Conservation (phyloP, 2,329 filamentous ascomycete species). For the Calonectria fujianensis region DNA sequence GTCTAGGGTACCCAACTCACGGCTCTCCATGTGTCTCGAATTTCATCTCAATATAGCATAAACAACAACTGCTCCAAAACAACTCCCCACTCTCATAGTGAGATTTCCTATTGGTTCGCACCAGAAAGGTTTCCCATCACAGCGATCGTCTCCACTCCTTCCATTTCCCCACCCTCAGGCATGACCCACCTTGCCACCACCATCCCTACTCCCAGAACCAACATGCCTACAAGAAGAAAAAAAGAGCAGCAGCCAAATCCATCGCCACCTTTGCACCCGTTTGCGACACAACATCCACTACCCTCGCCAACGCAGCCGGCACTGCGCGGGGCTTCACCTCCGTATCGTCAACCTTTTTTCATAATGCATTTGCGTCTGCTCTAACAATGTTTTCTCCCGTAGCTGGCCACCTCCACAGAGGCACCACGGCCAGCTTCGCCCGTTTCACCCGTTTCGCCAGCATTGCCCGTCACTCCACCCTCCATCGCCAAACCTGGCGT, state of each 20-base stretch:
- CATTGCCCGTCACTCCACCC: slow-evolving; percentile 69
- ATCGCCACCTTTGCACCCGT: slow-evolving; percentile 40
- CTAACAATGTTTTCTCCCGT: slow-evolving; percentile 57
- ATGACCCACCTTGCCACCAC: slow-evolving; percentile 42
- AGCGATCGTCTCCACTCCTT: slow-evolving; percentile 37
- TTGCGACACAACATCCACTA: slow-evolving; percentile 35
- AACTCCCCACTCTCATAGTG: not conserved
- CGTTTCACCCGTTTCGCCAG: slow-evolving; percentile 68
- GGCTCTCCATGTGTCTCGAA: not conserved
- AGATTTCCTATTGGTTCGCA: slow-evolving; percentile 18
- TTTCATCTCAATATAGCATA: slow-evolving; percentile 2
- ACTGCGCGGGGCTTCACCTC: slow-evolving; percentile 38
- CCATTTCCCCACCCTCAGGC: slow-evolving; percentile 41
- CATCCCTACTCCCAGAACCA: slow-evolving; percentile 41
- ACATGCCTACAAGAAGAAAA: slow-evolving; percentile 30
- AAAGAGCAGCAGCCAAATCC: slow-evolving; percentile 45
- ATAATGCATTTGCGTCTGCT: slow-evolving; percentile 54
- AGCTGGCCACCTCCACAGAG: slow-evolving; percentile 63
- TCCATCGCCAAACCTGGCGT: slow-evolving; percentile 60
- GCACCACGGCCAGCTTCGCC: slow-evolving; percentile 68
- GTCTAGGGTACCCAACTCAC: not conserved
- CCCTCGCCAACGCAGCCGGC: slow-evolving; percentile 33
- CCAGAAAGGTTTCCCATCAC: slow-evolving; percentile 17
- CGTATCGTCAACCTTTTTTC: slow-evolving; percentile 22
- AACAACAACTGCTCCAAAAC: not conserved